A percentile compares a stretch with the other conserved stretches of the same genome.
Evolutionary conservation across 2,329 filamentous ascomycete genomes (phyloP).

Genomic region (Botrytis fabae): DNA sequence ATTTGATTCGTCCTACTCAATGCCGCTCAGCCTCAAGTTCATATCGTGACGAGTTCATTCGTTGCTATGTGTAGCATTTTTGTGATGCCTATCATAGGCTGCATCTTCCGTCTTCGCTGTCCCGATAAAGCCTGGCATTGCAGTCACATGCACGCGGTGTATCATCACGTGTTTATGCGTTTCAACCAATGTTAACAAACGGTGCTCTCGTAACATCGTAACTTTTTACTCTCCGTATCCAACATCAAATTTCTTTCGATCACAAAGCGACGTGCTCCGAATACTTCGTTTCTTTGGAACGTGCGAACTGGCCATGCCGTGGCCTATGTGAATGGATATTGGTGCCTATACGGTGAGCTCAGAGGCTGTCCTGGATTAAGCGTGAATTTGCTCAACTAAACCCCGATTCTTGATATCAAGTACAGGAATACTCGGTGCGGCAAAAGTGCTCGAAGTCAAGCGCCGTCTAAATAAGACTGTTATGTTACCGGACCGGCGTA

Average conservation of each 20-base stretch:
- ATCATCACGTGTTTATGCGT: background rate
- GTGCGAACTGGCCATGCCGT: background rate
- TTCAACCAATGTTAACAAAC: background rate
- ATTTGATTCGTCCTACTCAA: slow-evolving; percentile 11
- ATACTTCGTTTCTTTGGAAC: background rate
- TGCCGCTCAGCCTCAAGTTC: slow-evolving; percentile 9
- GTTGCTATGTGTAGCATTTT: background rate
- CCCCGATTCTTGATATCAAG: background rate
- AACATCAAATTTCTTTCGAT: background rate
- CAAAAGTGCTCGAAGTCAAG: too few relatives aligned
- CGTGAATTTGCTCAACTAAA: background rate
- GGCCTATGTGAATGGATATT: background rate
- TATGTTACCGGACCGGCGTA: background rate
- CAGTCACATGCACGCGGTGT: background rate
- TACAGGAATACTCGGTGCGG: background rate
- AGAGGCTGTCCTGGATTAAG: background rate
- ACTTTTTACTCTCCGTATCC: background rate
- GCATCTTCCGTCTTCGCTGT: background rate
- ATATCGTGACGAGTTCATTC: slow-evolving; percentile 15
- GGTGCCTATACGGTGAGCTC: background rate
- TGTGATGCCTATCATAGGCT: background rate
- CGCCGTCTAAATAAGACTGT: background rate
- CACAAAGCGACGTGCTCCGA: background rate
- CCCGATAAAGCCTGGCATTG: background rate
- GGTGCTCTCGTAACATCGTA: too few relatives aligned